These are phyloP conservation scores for Paramecium tetraurelia DNA, from an alignment of 73 alveolate genomes.

Conservation along the genomic window DNA sequence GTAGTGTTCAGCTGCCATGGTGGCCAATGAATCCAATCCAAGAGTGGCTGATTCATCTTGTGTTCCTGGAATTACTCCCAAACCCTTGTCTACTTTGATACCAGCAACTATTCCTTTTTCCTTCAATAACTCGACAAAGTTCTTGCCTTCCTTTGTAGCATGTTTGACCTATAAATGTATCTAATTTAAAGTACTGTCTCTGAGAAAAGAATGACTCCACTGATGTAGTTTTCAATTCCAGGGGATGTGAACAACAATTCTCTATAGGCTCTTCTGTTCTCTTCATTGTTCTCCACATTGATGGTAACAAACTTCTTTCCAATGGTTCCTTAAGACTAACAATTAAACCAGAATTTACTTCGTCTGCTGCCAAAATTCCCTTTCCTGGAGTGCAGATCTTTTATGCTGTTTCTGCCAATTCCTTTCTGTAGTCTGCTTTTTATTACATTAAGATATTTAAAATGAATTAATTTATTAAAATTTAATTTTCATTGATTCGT, in stretches of 20 bases:
- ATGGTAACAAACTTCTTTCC: constrained; percentile 87
- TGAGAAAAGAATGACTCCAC: constrained; percentile 96
- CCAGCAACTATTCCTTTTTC: constrained; percentile 96
- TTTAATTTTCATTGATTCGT: neutral
- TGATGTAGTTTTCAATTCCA: constrained; percentile 92
- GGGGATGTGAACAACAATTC: constrained; percentile 92
- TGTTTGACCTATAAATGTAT: constrained; percentile 66
- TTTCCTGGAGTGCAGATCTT: constrained; percentile 89
- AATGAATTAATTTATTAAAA: neutral
- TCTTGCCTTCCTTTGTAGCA: constrained; percentile 84
- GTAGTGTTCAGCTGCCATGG: constrained; percentile 77
- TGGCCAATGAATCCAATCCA: constrained; percentile 76
- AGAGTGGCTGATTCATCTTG: constrained; percentile 90
- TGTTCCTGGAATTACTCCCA: constrained; percentile 81
- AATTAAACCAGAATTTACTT: neutral
- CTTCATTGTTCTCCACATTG: constrained; percentile 89
- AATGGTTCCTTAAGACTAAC: constrained; percentile 89
- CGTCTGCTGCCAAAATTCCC: constrained; percentile 98
- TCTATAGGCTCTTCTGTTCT: constrained; percentile 93
- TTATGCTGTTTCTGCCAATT: constrained; percentile 87
- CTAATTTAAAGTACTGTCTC: constrained; percentile 77
- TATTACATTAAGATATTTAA: neutral
- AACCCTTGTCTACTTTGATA: constrained; percentile 97
- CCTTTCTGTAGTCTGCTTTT: constrained; percentile 77
- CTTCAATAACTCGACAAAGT: constrained; percentile 84